These are phyloP conservation scores for Kwoniella dendrophila DNA, from an alignment of 768 basidiomycete genomes.

Conservation along the genomic window DNA sequence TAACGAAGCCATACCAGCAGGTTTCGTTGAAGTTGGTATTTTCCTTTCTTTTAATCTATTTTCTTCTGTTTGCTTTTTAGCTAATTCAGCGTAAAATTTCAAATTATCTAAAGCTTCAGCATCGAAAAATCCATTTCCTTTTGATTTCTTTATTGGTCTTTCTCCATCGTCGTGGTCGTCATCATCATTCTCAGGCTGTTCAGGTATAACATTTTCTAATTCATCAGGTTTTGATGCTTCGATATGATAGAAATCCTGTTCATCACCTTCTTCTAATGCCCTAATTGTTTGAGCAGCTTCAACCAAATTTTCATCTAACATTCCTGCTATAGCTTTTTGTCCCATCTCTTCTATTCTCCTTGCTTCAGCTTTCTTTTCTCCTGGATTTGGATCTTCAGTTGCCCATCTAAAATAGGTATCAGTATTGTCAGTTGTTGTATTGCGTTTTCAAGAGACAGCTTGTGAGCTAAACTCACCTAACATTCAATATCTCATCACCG, in stretches of 20 bases:
- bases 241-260: slow-evolving; percentile 56
- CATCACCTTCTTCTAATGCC: slow-evolving; percentile 79
- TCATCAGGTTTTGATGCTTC: slow-evolving; percentile 41
- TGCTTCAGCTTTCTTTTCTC: slow-evolving; percentile 82
- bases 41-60: slow-evolving; percentile 40
- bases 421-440: too few relatives aligned
- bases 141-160: slow-evolving; percentile 39
- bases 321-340: slow-evolving; percentile 74
- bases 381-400: slow-evolving; percentile 96
- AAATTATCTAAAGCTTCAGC: slow-evolving; percentile 85
- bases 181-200: slow-evolving; percentile 18
- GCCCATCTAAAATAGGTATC: slow-evolving; percentile 67
- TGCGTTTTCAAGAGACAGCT: too few relatives aligned
- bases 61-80: slow-evolving; percentile 64
- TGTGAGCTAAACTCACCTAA: slow-evolving; percentile 61
- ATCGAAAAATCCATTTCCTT: slow-evolving; percentile 62
- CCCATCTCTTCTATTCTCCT: slow-evolving; percentile 79
- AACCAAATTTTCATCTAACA: slow-evolving; percentile 84
- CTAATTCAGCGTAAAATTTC: slow-evolving; percentile 86
- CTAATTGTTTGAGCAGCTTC: slow-evolving; percentile 84
- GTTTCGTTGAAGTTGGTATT: slow-evolving; percentile 18
- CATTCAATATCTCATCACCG: slow-evolving; percentile 95
- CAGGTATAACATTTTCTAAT: slow-evolving; percentile 52
- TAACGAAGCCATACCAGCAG: slow-evolving; percentile 38
- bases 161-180: slow-evolving; percentile 56